Evolutionary conservation across 768 basidiomycete genomes (phyloP).

Genomic region (Phanerochaete sordida): DNA sequence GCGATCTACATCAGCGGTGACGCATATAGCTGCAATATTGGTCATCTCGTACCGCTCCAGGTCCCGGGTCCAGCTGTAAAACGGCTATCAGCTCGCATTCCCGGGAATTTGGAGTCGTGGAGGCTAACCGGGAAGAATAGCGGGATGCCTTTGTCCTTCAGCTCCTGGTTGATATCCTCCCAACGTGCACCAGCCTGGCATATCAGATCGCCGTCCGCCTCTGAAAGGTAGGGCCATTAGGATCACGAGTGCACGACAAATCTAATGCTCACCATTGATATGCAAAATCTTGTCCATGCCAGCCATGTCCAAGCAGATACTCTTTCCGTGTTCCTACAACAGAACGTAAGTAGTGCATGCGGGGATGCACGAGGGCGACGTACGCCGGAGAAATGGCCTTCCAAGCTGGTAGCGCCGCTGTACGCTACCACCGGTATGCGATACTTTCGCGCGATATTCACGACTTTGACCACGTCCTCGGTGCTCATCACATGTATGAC

Average conservation of each 20-base stretch:
- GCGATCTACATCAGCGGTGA: background rate
- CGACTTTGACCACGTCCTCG: constrained; percentile 76
- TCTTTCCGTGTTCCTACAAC: constrained; percentile 40
- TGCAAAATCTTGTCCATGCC: constrained; percentile 60
- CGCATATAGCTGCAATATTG: background rate
- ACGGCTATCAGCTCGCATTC: background rate
- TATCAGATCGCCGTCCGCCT: constrained; percentile 64
- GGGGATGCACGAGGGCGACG: constrained; percentile 15
- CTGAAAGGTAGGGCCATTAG: constrained; percentile 40
- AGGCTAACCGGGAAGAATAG: constrained; percentile 80
- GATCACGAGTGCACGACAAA: constrained; percentile 11
- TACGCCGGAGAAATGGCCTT: constrained; percentile 81
- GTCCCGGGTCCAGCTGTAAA: constrained; percentile 33
- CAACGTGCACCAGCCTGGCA: constrained; percentile 76
- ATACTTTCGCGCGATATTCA: constrained; percentile 71
- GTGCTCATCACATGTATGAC: constrained; percentile 63
- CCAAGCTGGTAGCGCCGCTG: constrained; percentile 83
- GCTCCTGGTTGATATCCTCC: constrained; percentile 72
- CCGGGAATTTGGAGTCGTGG: background rate
- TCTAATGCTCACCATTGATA: constrained; percentile 40
- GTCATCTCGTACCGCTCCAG: constrained; percentile 44
- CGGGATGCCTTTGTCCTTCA: constrained; percentile 65
- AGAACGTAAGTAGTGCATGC: background rate
- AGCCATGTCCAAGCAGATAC: constrained; percentile 60
- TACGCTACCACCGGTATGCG: constrained; percentile 75